Evolutionary conservation across 2,329 filamentous ascomycete species (phyloP), one percentile per base, ranked within the genome.

Genomic region (Penicillium corylophilum): DNA sequence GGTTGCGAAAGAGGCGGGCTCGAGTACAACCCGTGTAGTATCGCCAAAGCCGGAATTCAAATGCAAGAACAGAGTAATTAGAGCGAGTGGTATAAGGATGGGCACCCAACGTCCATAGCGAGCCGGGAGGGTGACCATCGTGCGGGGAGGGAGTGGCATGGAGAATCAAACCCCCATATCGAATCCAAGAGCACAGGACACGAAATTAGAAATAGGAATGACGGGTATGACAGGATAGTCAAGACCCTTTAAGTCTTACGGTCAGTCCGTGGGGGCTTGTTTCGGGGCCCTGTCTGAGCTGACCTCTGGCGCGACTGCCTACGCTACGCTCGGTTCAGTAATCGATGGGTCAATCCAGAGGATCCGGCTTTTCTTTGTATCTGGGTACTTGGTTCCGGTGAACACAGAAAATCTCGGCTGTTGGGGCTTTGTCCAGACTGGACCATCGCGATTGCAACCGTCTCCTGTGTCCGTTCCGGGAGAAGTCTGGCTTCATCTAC

Each of bases 71-170:
- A 60, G 41, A 2, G 54, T 23, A 13, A 61, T 44, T 8, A 63
- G 28, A 23, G 50, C 50, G 22, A 53, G 28, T 24, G 50, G 50
- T 16, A 48, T 54, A 2, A 62, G 35, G 23, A 63, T 40, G 20
- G 53, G 53, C 33, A 58, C 50, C 55, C 55, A 60, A 36, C 60
- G 60, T 39, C 59, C 51, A 56, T 63, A 63, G 18, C 59, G 60
- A 44, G 52, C 57, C 40, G 57, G 57, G 38, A 60, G 49, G 16
- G 40, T 36, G 15, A 44, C 45, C 60, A 63, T 63, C 31, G 36
- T 51, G 40, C 15, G 23, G 45, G 22, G 35, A 31, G 13, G 41
- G 29, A 40, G 29, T 24, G n/a, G 4, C 28, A 22, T 13, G 29
- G 16, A 40, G 35, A 26, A 15, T 31, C 39, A 31, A 16, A 41